phyloP scores from a whole-genome alignment of 2,329 filamentous ascomycete genomes.

The Dendryphion nanum region DNA sequence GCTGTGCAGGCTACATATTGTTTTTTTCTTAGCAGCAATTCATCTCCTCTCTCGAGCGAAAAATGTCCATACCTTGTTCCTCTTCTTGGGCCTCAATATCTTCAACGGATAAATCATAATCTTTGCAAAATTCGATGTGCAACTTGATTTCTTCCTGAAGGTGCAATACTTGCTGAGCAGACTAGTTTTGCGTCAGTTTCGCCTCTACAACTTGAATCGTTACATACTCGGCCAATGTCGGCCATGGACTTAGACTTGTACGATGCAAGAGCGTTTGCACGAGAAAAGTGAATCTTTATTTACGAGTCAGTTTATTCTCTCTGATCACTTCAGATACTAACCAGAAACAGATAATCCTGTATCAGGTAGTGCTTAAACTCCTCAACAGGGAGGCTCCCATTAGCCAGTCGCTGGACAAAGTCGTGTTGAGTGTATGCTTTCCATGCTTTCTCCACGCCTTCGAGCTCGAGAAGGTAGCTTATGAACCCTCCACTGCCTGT shows the following conservation, averaged over 20 bases:
- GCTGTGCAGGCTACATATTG: constrained; percentile 65
- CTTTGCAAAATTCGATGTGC: constrained; percentile 78
- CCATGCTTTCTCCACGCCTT: constrained; percentile 75
- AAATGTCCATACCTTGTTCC: constrained; percentile 57
- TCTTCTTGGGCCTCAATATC: constrained; percentile 75
- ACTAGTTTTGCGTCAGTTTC: constrained; percentile 39
- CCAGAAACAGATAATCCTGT: constrained; percentile 89
- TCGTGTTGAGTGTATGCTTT: constrained; percentile 73
- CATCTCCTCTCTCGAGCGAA: neutral
- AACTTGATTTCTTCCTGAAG: constrained; percentile 77
- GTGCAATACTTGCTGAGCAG: constrained; percentile 70
- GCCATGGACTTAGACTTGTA: constrained; percentile 78
- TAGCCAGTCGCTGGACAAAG: constrained; percentile 75
- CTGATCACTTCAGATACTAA: constrained; percentile 39
- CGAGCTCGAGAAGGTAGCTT: constrained; percentile 74
- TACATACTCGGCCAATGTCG: constrained; percentile 68
- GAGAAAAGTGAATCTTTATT: constrained; percentile 78
- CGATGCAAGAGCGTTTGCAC: constrained; percentile 79
- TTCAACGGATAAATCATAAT: constrained; percentile 71
- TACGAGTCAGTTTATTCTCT: constrained; percentile 6
- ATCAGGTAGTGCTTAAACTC: constrained; percentile 87
- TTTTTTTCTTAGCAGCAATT: too few species aligned
- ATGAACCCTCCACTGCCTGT: constrained; percentile 65
- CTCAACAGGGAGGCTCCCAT: constrained; percentile 70
- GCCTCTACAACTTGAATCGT: neutral